phyloP scores from a whole-genome alignment of 352 stramenopile species.

The Phytophthora pini region DNA sequence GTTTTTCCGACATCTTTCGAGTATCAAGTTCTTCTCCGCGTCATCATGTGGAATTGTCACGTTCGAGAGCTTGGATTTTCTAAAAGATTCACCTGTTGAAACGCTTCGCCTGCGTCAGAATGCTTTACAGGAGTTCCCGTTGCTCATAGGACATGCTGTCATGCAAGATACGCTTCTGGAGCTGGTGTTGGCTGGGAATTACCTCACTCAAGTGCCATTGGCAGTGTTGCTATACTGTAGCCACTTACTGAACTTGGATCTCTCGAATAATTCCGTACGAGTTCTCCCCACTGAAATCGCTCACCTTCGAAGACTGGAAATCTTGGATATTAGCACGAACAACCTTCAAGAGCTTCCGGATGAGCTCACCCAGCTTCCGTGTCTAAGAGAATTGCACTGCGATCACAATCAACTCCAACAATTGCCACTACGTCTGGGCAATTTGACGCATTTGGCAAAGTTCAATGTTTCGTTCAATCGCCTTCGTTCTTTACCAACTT shows the following conservation, averaged over 20 bases:
- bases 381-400: conserved; percentile 44
- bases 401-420: conserved; percentile 44
- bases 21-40: conserved; percentile 42
- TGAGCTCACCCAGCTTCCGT: conserved; percentile 39
- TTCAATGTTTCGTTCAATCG: conserved; percentile 59
- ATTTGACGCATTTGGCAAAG: conserved; percentile 41
- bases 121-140: conserved; percentile 46
- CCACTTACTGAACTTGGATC: conserved; percentile 44
- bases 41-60: conserved; percentile 47
- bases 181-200: conserved; percentile 46
- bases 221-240: conserved; percentile 51
- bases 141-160: conserved; percentile 38
- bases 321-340: conserved; percentile 56
- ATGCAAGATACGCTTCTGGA: conserved; percentile 62
- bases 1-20: conserved; percentile 45
- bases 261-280: conserved; percentile 57
- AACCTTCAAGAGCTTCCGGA: conserved; percentile 48
- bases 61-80: conserved; percentile 53
- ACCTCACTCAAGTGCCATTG: conserved; percentile 44
- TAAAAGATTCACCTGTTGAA: conserved; percentile 51
- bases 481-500: conserved; percentile 56
- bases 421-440: conserved; percentile 48
- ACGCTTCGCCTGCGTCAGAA: conserved; percentile 52
- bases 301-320: conserved; percentile 40
- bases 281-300: conserved; percentile 49